Evolutionary conservation across 106 monocot species (phyloP).

Genomic region (Apostasia ramifera): DNA sequence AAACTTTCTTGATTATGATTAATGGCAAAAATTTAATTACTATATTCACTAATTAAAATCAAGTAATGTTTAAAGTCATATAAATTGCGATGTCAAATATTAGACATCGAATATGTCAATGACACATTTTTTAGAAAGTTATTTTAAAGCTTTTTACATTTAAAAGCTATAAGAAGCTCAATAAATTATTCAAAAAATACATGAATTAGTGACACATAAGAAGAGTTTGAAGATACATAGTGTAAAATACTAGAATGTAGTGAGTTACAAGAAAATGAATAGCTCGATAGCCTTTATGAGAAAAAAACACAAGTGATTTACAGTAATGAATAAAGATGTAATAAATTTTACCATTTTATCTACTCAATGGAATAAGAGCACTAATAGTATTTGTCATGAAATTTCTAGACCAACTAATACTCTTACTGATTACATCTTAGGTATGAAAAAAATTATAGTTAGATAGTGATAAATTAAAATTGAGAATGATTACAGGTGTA

Average conservation of each 20-base stretch:
- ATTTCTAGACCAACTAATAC: background rate
- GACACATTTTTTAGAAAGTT: background rate
- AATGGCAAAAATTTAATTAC: background rate
- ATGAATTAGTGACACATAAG: background rate
- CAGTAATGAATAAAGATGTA: background rate
- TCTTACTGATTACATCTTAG: background rate
- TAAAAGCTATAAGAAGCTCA: background rate
- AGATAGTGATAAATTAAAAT: background rate
- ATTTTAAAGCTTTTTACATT: background rate
- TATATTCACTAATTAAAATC: background rate
- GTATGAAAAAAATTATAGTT: background rate
- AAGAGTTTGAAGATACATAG: background rate
- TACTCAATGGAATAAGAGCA: background rate
- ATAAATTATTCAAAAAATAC: background rate
- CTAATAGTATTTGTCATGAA: background rate
- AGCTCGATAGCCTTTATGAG: background rate
- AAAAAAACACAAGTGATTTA: background rate
- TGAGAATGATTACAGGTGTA: background rate
- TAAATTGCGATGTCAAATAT: background rate
- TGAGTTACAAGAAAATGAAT: background rate
- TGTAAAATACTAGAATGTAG: background rate
- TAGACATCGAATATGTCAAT: background rate
- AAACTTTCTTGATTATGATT: too few species aligned
- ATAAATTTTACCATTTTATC: background rate
- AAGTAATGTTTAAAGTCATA: background rate